Conservation (phyloP, 768 basidiomycete genomes). For the Calocera viscosa region DNA sequence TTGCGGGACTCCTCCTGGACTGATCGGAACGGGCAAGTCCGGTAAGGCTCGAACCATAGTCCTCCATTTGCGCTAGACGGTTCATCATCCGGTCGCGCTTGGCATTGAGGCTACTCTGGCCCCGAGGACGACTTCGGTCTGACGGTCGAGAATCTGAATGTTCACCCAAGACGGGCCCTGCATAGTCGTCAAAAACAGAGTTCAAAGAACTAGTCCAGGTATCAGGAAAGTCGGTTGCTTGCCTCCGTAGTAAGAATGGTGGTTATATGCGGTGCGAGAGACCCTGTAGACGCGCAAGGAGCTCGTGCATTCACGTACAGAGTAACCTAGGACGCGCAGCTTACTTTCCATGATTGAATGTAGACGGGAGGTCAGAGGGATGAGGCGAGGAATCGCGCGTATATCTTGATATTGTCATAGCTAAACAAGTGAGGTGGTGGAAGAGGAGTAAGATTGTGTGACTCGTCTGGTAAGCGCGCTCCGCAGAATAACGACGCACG, state of each 20-base stretch:
- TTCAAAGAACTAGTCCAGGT: neutral
- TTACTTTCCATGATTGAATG: constrained; percentile 4
- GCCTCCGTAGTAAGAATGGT: neutral
- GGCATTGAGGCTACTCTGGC: neutral
- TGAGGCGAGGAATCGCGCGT: neutral
- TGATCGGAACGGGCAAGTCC: neutral
- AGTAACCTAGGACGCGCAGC: neutral
- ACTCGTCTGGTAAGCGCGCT: neutral
- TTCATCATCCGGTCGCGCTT: neutral
- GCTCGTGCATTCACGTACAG: neutral
- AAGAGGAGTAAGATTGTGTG: neutral
- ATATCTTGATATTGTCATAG: neutral
- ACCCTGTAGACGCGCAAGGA: neutral
- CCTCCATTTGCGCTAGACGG: neutral
- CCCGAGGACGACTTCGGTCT: neutral
- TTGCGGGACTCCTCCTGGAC: neutral
- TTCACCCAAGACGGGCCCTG: neutral
- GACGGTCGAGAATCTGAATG: neutral
- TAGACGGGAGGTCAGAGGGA: neutral
- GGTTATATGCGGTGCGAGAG: neutral
- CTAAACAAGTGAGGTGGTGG: neutral
- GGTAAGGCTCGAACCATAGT: neutral
- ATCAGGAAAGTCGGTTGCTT: neutral
- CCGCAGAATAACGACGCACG: neutral
- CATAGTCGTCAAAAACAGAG: neutral